phyloP scores from a whole-genome alignment of 192 early-diverging fungal species.

The Mortierella hygrophila region DNA sequence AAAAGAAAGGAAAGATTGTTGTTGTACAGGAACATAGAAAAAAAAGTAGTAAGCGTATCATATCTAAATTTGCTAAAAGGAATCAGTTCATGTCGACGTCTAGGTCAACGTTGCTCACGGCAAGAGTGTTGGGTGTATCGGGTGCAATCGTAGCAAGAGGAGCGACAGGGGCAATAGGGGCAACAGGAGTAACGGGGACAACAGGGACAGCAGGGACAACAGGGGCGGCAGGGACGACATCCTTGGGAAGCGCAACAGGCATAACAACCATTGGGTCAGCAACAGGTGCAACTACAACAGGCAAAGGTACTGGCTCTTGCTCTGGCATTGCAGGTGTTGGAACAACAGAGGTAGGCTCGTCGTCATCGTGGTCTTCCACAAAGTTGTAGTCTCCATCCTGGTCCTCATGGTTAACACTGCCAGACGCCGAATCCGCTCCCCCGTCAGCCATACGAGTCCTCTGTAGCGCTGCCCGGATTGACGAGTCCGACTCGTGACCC shows the following conservation, averaged over 20 bases:
- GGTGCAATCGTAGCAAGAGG: background rate
- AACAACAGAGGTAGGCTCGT: background rate
- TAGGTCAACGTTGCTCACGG: background rate
- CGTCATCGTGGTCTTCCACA: slow-evolving; percentile 10
- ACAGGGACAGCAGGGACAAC: background rate
- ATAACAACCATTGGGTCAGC: background rate
- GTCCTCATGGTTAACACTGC: background rate
- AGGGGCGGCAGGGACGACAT: background rate
- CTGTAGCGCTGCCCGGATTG: slow-evolving; percentile 36
- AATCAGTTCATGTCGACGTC: slow-evolving; percentile 6
- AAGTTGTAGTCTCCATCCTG: slow-evolving; percentile 10
- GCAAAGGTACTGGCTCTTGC: background rate
- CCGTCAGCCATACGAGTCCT: slow-evolving; percentile 23
- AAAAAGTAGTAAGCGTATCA: background rate
- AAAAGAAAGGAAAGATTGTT: background rate
- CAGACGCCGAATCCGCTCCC: background rate
- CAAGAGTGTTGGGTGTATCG: background rate
- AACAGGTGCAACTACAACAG: background rate
- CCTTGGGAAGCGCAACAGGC: background rate
- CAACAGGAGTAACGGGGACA: background rate
- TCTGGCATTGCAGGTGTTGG: background rate
- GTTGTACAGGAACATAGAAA: background rate
- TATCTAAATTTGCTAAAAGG: background rate
- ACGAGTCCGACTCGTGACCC: slow-evolving; percentile 41
- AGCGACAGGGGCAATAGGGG: background rate